Percentiles rank a stretch among this genome's conserved stretches.
Conservation (phyloP, 2,329 filamentous ascomycete genomes). For the Ramularia collo-cygni region DNA sequence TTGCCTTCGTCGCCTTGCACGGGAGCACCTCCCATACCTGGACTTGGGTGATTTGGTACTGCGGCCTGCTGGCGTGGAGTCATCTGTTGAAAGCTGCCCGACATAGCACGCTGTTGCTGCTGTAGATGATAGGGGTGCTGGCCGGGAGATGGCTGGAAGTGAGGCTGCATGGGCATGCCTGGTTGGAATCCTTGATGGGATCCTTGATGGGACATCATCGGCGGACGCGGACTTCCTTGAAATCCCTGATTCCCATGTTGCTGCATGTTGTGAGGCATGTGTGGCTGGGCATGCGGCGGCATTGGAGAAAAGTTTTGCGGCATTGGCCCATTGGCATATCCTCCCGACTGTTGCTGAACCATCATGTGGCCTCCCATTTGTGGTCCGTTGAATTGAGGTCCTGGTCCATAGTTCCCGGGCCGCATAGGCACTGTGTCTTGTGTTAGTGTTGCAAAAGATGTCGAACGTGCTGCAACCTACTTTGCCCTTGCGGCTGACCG, state of each 20-base stretch:
- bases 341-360: constrained; percentile 65
- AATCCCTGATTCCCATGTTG: constrained; percentile 48
- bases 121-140: constrained; percentile 23
- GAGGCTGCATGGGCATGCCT: constrained; percentile 16
- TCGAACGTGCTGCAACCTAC: constrained; percentile 14
- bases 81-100: constrained; percentile 28
- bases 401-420: constrained; percentile 14
- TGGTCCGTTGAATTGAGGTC: constrained; percentile 14
- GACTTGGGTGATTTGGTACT: constrained; percentile 25
- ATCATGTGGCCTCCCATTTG: constrained; percentile 68
- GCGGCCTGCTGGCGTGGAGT: constrained; percentile 30
- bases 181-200: constrained; percentile 73
- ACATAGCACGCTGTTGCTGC: constrained; percentile 26
- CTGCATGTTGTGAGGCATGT: constrained; percentile 36
- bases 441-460: constrained; percentile 56
- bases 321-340: constrained; percentile 62
- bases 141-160: constrained; percentile 17
- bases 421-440: constrained; percentile 44
- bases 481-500: constrained; percentile 17
- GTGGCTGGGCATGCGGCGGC: constrained; percentile 60
- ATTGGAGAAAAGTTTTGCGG: constrained; percentile 66
- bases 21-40: constrained; percentile 20
- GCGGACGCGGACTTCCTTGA: constrained; percentile 75
- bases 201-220: constrained; percentile 90
- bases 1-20: constrained; percentile 26